These are phyloP conservation scores for Kregervanrija pseudodelftensis DNA, from an alignment of 805 yeast genomes.

Conservation along the genomic window DNA sequence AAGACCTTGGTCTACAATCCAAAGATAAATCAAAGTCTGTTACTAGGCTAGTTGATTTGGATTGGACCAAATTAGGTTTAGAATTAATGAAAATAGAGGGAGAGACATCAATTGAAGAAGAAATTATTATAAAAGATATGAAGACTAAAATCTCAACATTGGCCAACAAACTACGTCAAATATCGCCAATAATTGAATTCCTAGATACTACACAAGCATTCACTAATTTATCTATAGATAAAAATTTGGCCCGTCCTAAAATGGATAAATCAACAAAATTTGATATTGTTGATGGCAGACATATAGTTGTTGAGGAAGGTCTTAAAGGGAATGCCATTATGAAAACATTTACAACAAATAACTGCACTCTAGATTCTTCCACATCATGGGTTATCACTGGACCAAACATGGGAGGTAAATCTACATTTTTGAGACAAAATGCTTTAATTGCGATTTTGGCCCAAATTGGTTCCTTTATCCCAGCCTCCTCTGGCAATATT, in stretches of 20 bases:
- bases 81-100: constrained; percentile 37
- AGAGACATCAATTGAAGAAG: constrained; percentile 50
- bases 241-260: constrained; percentile 57
- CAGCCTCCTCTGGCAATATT: constrained; percentile 54
- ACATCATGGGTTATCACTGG: constrained; percentile 68
- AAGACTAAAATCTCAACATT: constrained; percentile 37
- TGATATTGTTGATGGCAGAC: constrained; percentile 63
- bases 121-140: constrained; percentile 40
- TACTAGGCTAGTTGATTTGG: constrained; percentile 32
- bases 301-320: constrained; percentile 79
- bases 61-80: constrained; percentile 50
- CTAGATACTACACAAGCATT: constrained; percentile 72
- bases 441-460: constrained; percentile 63
- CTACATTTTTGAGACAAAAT: constrained; percentile 67
- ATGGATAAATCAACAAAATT: constrained; percentile 43
- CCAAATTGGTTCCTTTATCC: constrained; percentile 70
- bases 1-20: constrained; percentile 8
- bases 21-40: constrained; percentile 22
- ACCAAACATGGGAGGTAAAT: constrained; percentile 86
- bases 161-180: constrained; percentile 39
- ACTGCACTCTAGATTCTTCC: constrained; percentile 28
- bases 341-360: constrained; percentile 42
- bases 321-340: constrained; percentile 32
- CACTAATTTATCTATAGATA: constrained; percentile 63
- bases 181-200: constrained; percentile 46